Conservation (phyloP, 1,139 yeast species). For the Candida glucosophila region DNA sequence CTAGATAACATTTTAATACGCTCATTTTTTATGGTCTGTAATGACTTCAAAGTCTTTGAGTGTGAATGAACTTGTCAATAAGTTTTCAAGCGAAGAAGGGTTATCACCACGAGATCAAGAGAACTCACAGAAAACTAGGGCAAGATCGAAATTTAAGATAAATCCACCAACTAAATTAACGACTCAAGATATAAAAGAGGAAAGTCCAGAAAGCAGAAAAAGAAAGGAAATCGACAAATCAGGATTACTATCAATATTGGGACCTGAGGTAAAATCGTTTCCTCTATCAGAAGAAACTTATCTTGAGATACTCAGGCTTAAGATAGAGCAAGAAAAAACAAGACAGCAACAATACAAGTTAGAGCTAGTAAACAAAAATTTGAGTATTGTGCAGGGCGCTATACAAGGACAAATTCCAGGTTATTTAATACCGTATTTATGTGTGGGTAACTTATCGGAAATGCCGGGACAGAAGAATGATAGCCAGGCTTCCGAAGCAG, state of each 20-base stretch:
- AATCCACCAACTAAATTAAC: too few relatives aligned
- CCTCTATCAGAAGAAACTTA: slow-evolving; percentile 58
- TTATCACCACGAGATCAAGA: slow-evolving; percentile 2
- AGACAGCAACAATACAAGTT: slow-evolving; percentile 71
- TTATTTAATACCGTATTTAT: slow-evolving; percentile 56
- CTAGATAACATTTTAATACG: too few relatives aligned
- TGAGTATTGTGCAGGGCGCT: slow-evolving; percentile 58
- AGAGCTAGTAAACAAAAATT: slow-evolving; percentile 53
- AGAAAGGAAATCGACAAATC: slow-evolving; percentile 5
- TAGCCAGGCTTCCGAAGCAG: slow-evolving; percentile 1
- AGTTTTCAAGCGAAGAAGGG: slow-evolving; percentile 6
- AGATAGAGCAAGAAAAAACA: slow-evolving; percentile 74
- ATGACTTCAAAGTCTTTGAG: slow-evolving; percentile 16
- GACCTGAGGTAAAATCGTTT: slow-evolving; percentile 46
- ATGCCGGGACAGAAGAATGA: too few relatives aligned
- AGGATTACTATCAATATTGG: slow-evolving; percentile 34
- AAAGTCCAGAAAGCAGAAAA: not conserved
- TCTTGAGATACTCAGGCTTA: slow-evolving; percentile 52
- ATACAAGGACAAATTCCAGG: slow-evolving; percentile 59
- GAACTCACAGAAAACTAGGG: too few relatives aligned
- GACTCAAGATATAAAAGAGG: too few relatives aligned
- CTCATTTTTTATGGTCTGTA: too few relatives aligned
- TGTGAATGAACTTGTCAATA: slow-evolving; percentile 19
- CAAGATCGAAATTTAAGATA: too few relatives aligned
- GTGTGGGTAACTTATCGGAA: too few relatives aligned